These are phyloP conservation scores for Kockovaella imperatae DNA, from an alignment of 768 basidiomycete genomes.

Conservation along the genomic window DNA sequence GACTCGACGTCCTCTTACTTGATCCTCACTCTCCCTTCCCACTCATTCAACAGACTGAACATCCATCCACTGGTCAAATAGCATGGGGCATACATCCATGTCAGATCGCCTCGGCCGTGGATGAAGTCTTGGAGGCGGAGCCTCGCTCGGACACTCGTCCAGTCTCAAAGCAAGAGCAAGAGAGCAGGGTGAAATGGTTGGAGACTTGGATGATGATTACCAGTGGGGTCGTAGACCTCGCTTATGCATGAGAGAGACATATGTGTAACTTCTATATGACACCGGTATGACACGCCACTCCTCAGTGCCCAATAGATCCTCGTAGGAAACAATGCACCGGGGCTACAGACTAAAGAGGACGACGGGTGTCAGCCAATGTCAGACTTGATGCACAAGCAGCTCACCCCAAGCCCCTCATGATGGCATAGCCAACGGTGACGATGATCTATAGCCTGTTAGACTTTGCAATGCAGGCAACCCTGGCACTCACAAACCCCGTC, in stretches of 20 bases:
- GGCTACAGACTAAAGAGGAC: neutral
- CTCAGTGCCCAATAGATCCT: neutral
- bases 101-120: conserved; percentile 10
- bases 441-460: conserved; percentile 55
- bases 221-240: conserved; percentile 9
- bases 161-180: neutral
- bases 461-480: neutral
- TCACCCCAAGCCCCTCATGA: conserved; percentile 43
- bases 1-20: conserved; percentile 1
- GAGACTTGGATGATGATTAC: conserved; percentile 22
- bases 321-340: neutral
- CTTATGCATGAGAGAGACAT: neutral
- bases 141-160: neutral
- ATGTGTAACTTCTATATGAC: too few species aligned
- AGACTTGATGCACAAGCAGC: neutral
- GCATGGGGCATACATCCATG: conserved; percentile 19
- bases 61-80: conserved; percentile 11
- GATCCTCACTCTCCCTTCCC: conserved; percentile 11
- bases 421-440: conserved; percentile 69
- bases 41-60: conserved; percentile 14
- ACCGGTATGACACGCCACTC: neutral
- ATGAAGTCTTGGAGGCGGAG: conserved; percentile 9
- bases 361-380: neutral
- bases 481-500: conserved; percentile 60
- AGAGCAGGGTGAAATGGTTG: conserved; percentile 10